phyloP scores from a whole-genome alignment of 257 asterid genomes.

The Coffea canephora region DNA sequence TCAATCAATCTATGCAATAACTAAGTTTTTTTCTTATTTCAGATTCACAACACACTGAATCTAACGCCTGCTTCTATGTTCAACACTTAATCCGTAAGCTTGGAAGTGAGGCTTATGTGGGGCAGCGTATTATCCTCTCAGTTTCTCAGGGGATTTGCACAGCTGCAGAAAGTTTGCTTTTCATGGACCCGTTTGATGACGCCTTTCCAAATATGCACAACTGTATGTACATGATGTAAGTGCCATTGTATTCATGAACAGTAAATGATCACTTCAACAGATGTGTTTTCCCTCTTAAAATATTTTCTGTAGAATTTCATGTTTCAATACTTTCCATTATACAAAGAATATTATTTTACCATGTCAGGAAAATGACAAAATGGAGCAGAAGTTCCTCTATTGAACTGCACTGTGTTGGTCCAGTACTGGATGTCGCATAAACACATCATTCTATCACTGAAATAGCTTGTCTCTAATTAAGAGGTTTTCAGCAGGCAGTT shows the following conservation, averaged over 20 bases:
- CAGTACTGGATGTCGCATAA: not conserved
- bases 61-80: conserved; percentile 43
- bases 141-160: conserved; percentile 77
- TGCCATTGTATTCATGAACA: conserved; percentile 12
- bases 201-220: conserved; percentile 68
- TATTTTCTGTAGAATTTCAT: not conserved
- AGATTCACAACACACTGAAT: conserved; percentile 42
- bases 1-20: conserved; percentile 14
- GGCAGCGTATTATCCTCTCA: conserved; percentile 78
- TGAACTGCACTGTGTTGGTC: not conserved
- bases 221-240: conserved; percentile 78
- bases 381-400: not conserved
- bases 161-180: conserved; percentile 78
- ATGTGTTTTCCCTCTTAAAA: not conserved
- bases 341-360: not conserved
- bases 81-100: conserved; percentile 90
- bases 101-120: conserved; percentile 69
- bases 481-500: not conserved
- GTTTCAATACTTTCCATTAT: not conserved
- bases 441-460: not conserved
- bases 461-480: not conserved
- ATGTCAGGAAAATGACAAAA: not conserved
- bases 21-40: conserved; percentile 14
- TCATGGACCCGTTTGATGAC: conserved; percentile 83
- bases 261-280: not conserved